phyloP scores from a whole-genome alignment of 2,329 filamentous ascomycete genomes.

The Fusarium nurragi region DNA sequence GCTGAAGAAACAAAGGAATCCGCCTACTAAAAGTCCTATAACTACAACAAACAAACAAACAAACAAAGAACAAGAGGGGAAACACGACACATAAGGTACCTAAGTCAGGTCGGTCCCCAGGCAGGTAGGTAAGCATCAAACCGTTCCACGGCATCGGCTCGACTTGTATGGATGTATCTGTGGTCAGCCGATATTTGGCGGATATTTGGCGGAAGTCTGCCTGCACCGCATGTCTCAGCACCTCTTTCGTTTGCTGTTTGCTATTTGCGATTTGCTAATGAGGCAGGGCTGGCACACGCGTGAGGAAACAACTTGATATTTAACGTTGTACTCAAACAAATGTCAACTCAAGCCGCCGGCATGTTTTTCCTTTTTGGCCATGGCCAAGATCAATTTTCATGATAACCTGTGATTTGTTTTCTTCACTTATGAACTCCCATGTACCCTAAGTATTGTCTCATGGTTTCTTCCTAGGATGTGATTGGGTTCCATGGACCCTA shows the following conservation, averaged over 20 bases:
- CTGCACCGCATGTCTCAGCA: constrained; percentile 3
- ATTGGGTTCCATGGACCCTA: too few relatives aligned
- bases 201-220: constrained; percentile 7
- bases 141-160: neutral
- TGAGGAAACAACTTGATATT: neutral
- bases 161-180: neutral
- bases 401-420: neutral
- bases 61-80: constrained; percentile 17
- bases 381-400: neutral
- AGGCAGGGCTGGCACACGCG: neutral
- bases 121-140: neutral
- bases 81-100: neutral
- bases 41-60: constrained; percentile 16
- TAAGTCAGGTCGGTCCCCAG: too few relatives aligned
- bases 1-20: neutral
- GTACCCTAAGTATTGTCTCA: too few relatives aligned
- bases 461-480: too few relatives aligned
- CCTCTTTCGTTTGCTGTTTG: neutral
- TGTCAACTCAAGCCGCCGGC: too few relatives aligned
- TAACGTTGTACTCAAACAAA: too few relatives aligned
- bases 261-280: neutral
- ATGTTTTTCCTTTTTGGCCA: neutral
- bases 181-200: constrained; percentile 21
- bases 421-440: too few relatives aligned
- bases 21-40: neutral